Base-by-base conservation (phyloP, 1,139 yeast genomes). In the Saccharomycopsis crataegensis region DNA sequence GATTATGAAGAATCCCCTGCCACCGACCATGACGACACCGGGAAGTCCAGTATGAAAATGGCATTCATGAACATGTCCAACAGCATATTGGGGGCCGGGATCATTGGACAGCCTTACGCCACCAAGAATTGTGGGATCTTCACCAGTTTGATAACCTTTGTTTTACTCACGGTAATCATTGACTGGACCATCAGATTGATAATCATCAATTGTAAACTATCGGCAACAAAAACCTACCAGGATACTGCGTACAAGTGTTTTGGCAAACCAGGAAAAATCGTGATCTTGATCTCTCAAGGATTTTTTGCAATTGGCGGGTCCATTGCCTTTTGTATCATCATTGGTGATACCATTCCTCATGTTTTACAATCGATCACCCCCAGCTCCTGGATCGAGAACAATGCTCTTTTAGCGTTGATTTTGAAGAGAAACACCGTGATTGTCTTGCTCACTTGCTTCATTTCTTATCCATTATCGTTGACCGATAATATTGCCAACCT, bases 31-130 rank as follows among this genome's bases (percentile, higher is more conserved):
- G 14, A 31, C 12, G 51, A 40, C 14, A 8, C 11, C 46, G 51
- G 40, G 7, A 68, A 67, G 54, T 68, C 73, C 1, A 66, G 66
- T 58, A 75, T 90, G 77, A 78, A 78, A 58, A 86, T 86, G 90
- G 97, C 97, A 11, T 90, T 91, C 64, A 87, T 91, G 95, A 91
- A 91, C 67, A 90, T 91, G 96, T 95, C 97, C 28, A 91, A 91
- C 68, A 85, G 88, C 14, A 91, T 90, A 57, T 73, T 91, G 12
- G 98, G 98, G 0, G 97, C 98, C 0, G 97, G 97, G 1, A 88
- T 93, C 51, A 89, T 91, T 46, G 96, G 97, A 1, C 95, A 90
- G 62, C 95, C 98, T 1, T 86, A 83, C 63, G 97, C 98, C 0
- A 82, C 91, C 62, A 74, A 78, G 53, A 87, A 89, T 62, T 77